Evolutionary conservation across 305 asterid genomes (phyloP).

Genomic region (Lippia alba): DNA sequence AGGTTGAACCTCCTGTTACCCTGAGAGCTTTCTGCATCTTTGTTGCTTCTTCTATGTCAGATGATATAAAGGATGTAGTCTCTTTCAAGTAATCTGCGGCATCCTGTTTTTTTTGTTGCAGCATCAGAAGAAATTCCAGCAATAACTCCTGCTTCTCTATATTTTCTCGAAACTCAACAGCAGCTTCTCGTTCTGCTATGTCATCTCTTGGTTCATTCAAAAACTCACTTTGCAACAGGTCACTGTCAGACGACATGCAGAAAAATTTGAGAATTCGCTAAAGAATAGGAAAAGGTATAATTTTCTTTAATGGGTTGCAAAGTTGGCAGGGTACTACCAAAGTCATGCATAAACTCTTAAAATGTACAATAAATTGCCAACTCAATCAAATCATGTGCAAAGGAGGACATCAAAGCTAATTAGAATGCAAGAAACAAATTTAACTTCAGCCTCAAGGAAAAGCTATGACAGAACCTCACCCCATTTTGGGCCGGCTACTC

Average conservation of each 20-base stretch:
- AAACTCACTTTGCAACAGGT: slow-evolving; percentile 73
- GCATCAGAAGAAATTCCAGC: slow-evolving; percentile 67
- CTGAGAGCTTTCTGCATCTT: slow-evolving; percentile 52
- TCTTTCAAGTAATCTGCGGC: slow-evolving; percentile 56
- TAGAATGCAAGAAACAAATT: background rate
- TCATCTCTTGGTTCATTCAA: slow-evolving; percentile 67
- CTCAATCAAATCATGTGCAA: background rate
- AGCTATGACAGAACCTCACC: slow-evolving; percentile 41
- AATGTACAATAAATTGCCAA: slow-evolving; percentile 1
- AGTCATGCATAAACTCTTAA: background rate
- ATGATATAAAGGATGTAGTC: slow-evolving; percentile 54
- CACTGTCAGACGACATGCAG: slow-evolving; percentile 46
- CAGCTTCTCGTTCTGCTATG: slow-evolving; percentile 71
- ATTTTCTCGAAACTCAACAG: slow-evolving; percentile 64
- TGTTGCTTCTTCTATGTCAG: slow-evolving; percentile 68
- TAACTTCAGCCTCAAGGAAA: slow-evolving; percentile 17
- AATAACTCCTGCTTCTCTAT: slow-evolving; percentile 75
- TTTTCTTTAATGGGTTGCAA: too few species aligned
- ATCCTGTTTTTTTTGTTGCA: slow-evolving; percentile 69
- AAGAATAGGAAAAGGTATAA: background rate
- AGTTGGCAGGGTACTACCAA: too few species aligned
- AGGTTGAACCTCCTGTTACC: slow-evolving; percentile 44
- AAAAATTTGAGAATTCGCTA: slow-evolving; percentile 25
- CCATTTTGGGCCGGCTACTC: slow-evolving; percentile 62
- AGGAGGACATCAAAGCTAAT: slow-evolving; percentile 14